Base-by-base conservation (phyloP, 495 filamentous ascomycete genomes). In the Acidiella bohemica region DNA sequence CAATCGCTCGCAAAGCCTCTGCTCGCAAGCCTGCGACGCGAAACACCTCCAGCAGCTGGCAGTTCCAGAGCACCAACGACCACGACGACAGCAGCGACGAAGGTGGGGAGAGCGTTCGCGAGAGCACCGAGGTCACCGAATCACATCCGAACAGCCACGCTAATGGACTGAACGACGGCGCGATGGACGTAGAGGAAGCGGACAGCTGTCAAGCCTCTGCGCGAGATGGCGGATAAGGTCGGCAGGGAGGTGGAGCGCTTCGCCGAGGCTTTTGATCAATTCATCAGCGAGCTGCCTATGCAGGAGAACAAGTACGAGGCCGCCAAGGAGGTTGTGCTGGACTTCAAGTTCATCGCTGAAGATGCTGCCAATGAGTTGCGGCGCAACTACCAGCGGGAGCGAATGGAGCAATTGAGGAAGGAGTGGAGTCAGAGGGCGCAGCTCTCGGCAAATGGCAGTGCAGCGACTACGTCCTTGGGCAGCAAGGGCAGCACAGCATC, bases 351-450 rank as follows among this genome's bases (percentile, higher is more conserved):
- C 10, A 39, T 53, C 34, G 60, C 63, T 0, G 44, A 58, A 3
- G 40, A 53, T 2, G 54, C 44, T 0, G 58, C 59, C 21, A 45
- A 47, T 31, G 45, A 58, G 13, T 36, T 72, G 26, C 53, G 56
- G 44, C 54, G 47, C 23, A 36, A 51, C 25, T 49, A 63, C 45
- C 42, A 47, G 16, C 53, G 49, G 6, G 55, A 64, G 32, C 49
- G 53, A 16, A 36, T 43, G 21, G 45, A 58, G 36, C 51, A 62
- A 26, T 36, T 59, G 33, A 43, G 44, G 25, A 52, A 35, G 51
- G 41, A 42, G 20, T 46, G 29, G 53, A 35, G 37, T 22, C 36
- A 42, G 40, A 22, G 26, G 32, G 38, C 35, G 36, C 34, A 20
- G 13, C 6, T 30, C 3, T 34, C 40, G 23, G 34, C 14, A 11